Evolutionary conservation across 208 protist species (phyloP).

Genomic region (Leptomonas pyrrhocoris): DNA sequence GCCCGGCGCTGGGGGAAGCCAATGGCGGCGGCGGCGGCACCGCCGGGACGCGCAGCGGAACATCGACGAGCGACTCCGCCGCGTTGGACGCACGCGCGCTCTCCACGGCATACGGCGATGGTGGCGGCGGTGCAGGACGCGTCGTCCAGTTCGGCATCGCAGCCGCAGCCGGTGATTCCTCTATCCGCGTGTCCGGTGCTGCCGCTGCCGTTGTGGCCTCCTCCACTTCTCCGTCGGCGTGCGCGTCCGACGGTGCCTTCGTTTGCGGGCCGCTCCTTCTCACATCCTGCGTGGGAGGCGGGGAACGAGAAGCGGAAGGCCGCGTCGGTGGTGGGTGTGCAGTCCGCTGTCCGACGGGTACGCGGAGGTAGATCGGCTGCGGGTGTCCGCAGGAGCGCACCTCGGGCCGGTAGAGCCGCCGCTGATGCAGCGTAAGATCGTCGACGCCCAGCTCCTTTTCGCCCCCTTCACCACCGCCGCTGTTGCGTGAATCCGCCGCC

Average conservation of each 20-base stretch:
- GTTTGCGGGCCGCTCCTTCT: background rate
- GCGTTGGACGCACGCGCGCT: constrained; percentile 15
- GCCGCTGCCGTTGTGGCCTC: too few species aligned
- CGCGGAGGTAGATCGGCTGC: constrained; percentile 14
- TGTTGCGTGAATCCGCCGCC: background rate
- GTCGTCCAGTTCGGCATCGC: background rate
- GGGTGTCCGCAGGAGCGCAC: constrained; percentile 29
- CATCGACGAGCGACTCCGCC: constrained; percentile 18
- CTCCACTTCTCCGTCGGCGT: too few species aligned
- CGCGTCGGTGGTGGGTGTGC: background rate
- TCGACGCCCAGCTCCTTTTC: background rate
- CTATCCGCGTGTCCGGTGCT: background rate
- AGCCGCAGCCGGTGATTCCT: background rate
- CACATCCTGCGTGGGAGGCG: background rate
- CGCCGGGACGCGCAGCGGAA: background rate
- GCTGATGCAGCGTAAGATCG: background rate
- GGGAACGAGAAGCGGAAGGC: background rate
- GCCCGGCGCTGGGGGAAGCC: background rate
- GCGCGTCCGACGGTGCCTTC: too few species aligned
- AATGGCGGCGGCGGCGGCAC: constrained; percentile 1
- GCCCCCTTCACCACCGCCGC: background rate
- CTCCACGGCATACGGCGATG: constrained; percentile 13
- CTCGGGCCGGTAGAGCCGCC: constrained; percentile 21
- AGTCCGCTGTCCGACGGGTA: constrained; percentile 2
- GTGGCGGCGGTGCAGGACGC: background rate